Conservation (phyloP, 805 yeast species). For the Pichia heedii region DNA sequence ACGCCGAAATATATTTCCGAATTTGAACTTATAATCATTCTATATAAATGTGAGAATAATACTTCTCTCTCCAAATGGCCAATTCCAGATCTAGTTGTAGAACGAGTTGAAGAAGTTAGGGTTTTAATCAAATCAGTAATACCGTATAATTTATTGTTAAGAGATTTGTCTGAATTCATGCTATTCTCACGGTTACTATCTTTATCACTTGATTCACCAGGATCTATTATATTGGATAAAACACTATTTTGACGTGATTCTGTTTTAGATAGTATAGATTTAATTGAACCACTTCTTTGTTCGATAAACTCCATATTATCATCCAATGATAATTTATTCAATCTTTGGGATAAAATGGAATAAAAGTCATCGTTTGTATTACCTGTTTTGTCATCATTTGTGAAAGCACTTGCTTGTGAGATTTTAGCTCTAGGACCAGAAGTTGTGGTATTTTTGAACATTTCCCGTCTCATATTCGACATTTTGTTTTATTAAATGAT, state of each 20-base stretch:
- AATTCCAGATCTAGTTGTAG: conserved; percentile 31
- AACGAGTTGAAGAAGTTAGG: conserved; percentile 24
- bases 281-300: neutral
- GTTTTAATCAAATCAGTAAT: conserved; percentile 39
- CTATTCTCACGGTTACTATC: neutral
- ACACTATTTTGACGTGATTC: conserved; percentile 23
- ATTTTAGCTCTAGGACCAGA: too few species aligned
- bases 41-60: conserved; percentile 42
- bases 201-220: conserved; percentile 7
- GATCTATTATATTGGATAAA: conserved; percentile 17
- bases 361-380: conserved; percentile 2
- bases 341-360: conserved; percentile 2
- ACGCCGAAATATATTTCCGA: conserved; percentile 24
- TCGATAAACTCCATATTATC: neutral
- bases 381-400: neutral
- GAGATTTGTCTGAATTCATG: neutral
- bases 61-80: conserved; percentile 25
- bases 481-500: too few species aligned
- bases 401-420: too few species aligned
- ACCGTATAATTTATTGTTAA: conserved; percentile 18
- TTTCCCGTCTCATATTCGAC: too few species aligned
- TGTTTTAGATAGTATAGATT: conserved; percentile 13
- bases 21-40: conserved; percentile 30
- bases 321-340: neutral
- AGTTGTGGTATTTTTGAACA: too few species aligned